These are phyloP conservation scores for Colletotrichum phormii DNA, from an alignment of 2,329 filamentous ascomycete genomes.

Conservation along the genomic window DNA sequence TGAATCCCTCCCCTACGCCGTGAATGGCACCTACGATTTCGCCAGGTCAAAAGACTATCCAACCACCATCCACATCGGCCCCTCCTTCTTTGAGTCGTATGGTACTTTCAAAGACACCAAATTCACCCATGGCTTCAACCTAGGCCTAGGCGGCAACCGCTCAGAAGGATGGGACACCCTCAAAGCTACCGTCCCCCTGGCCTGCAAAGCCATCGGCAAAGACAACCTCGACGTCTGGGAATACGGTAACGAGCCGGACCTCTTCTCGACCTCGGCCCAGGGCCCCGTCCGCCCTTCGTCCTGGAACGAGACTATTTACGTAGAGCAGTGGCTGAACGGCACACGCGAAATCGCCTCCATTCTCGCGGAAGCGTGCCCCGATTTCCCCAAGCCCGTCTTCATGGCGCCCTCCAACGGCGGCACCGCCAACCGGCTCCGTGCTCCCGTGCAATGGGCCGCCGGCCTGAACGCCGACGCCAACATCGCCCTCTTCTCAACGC, in stretches of 20 bases:
- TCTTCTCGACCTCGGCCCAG: conserved; percentile 65
- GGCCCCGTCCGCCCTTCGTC: conserved; percentile 60
- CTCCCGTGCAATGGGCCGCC: conserved; percentile 61
- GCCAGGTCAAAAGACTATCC: conserved; percentile 68
- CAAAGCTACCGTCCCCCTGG: conserved; percentile 64
- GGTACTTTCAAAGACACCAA: conserved; percentile 64
- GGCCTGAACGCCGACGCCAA: conserved; percentile 61
- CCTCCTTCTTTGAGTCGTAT: conserved; percentile 73
- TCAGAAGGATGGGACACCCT: conserved; percentile 63
- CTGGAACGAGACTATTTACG: conserved; percentile 67
- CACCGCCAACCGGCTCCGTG: conserved; percentile 61
- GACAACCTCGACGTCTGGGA: conserved; percentile 68
- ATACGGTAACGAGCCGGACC: conserved; percentile 74
- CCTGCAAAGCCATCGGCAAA: conserved; percentile 64
- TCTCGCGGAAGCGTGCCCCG: conserved; percentile 62
- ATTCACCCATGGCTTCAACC: conserved; percentile 73
- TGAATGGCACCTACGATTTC: conserved; percentile 64
- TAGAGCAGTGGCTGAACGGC: conserved; percentile 68
- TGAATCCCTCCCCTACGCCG: conserved; percentile 58
- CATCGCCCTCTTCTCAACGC: conserved; percentile 66
- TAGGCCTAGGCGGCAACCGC: conserved; percentile 63
- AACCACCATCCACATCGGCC: conserved; percentile 69
- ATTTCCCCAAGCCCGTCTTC: conserved; percentile 57
- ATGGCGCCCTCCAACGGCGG: conserved; percentile 70
- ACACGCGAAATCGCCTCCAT: conserved; percentile 60